Base-by-base conservation (phyloP, 495 filamentous ascomycete genomes). In the Podospora pseudopauciseta region DNA sequence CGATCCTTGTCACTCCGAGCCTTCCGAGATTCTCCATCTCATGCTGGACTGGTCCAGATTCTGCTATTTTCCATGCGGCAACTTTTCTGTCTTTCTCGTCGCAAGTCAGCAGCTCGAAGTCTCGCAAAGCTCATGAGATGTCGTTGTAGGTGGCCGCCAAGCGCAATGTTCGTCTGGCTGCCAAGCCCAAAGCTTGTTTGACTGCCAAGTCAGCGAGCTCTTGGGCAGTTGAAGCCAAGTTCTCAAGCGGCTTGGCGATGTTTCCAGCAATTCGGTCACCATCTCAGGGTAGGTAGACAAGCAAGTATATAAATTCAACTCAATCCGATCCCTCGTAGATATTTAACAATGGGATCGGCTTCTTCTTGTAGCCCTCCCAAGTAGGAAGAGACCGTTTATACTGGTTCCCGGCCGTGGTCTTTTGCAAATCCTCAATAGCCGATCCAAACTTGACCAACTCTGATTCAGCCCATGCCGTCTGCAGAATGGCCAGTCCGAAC, bases 401-500 rank as follows among this genome's bases (percentile, higher is more conserved):
- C 5, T 61, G 68, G 15, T 64, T 44, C 54, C 56, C 55, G 44
- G 27, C 68, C n/a, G 30, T 58, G 23, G 55, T 58, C 55, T 64
- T 34, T 53, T 71, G 70, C 64, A 73, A 49, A 75, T 91, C 87
- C 78, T 92, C 90, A 74, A 92, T 89, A 16, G 90, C 90, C 74
- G 85, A 87, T 7, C 82, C 89, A 69, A 83, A 90, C 78, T 83
- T 86, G 62, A 92, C 79, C 65, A 92, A 76, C 58, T 78, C 80
- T 1, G 78, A 78, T 74, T 93, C 90, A 3, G 81, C 82, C 75
- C 83, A 92, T 1, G 90, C 90, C 3, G 88, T 89, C 63, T 77
- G 76, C 84, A 92, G 86, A 54, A 93, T 78, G 2, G 83, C 87
- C 26, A 93, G 74, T 0, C 90, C 90, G 72, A 88, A 91, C 0